A percentile compares a stretch with the other conserved stretches of the same genome.
Evolutionary conservation across 768 basidiomycete genomes (phyloP).

Genomic region (Agrocybe praecox): DNA sequence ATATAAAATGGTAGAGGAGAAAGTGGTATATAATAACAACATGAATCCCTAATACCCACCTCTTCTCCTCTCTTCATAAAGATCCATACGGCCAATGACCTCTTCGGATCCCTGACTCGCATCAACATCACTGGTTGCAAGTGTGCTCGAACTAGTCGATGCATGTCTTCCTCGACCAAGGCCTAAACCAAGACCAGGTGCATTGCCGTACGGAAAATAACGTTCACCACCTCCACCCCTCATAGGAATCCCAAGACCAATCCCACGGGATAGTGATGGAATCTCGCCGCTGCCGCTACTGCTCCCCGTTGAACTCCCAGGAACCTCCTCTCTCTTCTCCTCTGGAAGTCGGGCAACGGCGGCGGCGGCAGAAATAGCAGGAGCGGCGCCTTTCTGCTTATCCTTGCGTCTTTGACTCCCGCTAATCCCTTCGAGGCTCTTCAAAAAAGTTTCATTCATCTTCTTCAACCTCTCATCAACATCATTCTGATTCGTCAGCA

Average conservation of each 20-base stretch:
- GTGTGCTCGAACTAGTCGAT: slow-evolving; percentile 24
- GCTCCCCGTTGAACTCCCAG: background rate
- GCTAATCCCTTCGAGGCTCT: slow-evolving; percentile 63
- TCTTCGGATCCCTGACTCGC: slow-evolving; percentile 48
- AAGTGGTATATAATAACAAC: background rate
- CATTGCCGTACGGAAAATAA: slow-evolving; percentile 7
- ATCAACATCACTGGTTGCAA: slow-evolving; percentile 23
- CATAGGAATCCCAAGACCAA: slow-evolving; percentile 1
- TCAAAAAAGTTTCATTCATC: slow-evolving; percentile 72
- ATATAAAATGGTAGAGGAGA: background rate
- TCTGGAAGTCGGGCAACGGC: background rate
- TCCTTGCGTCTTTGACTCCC: slow-evolving; percentile 23
- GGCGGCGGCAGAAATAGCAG: background rate
- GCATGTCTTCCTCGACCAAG: slow-evolving; percentile 20
- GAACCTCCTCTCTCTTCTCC: background rate
- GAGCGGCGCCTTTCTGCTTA: slow-evolving; percentile 7
- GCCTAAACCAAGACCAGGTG: slow-evolving; percentile 18
- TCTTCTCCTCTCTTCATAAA: slow-evolving; percentile 25
- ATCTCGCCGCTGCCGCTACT: background rate
- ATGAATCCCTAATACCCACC: slow-evolving; percentile 4
- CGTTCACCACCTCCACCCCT: background rate
- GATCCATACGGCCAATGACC: slow-evolving; percentile 58
- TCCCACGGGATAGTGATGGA: background rate
- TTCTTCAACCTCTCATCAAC: slow-evolving; percentile 63
- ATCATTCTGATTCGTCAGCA: slow-evolving; percentile 67